These are phyloP conservation scores for Paramecium biaurelia DNA, from an alignment of 73 alveolate species.

Conservation along the genomic window DNA sequence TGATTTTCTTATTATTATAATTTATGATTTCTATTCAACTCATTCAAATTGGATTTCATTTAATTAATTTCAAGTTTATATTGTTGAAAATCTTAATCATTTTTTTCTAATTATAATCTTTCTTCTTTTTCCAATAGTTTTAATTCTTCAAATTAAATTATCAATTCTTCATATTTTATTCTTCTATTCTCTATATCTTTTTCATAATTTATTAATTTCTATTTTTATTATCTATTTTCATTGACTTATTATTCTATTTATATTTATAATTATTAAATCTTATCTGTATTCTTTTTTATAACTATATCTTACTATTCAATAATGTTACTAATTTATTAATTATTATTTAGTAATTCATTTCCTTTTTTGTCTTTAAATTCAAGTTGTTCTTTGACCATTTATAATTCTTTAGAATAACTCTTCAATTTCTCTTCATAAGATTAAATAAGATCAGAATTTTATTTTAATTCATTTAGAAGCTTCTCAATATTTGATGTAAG, in stretches of 20 bases:
- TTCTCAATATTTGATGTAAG: background rate
- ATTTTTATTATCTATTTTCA: background rate
- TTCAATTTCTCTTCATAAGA: constrained; percentile 22
- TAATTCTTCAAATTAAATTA: constrained; percentile 4
- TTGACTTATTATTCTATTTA: background rate
- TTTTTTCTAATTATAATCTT: background rate
- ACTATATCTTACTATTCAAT: background rate
- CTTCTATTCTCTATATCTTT: constrained; percentile 26
- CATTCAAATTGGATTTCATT: background rate
- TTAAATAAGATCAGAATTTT: background rate
- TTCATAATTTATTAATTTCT: background rate
- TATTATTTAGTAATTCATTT: background rate
- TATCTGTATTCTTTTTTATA: background rate
- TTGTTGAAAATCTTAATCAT: background rate
- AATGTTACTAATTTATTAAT: background rate
- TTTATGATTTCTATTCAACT: background rate
- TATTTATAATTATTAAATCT: background rate
- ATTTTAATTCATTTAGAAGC: background rate
- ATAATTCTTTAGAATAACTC: background rate
- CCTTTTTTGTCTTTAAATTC: constrained; percentile 14
- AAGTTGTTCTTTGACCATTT: background rate
- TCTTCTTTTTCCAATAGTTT: background rate
- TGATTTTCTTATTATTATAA: background rate
- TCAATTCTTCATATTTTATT: constrained; percentile 27
- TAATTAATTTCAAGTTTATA: background rate